phyloP scores from a whole-genome alignment of 176 grass and related monocot genomes.

The Cenchrus purpureus region DNA sequence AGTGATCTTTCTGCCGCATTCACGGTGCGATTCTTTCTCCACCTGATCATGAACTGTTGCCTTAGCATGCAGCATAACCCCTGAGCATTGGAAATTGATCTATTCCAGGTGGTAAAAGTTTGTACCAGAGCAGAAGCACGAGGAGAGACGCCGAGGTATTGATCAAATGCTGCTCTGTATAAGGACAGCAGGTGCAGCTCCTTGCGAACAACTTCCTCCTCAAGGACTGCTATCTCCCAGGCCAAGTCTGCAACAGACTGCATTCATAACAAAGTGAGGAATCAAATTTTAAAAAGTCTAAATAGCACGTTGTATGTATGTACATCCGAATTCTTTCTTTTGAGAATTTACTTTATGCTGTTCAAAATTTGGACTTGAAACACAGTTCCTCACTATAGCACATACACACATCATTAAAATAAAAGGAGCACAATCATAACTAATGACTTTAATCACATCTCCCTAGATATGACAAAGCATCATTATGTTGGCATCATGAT shows the following conservation, averaged over 20 bases:
- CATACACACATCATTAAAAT: neutral
- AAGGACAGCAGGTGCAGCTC: conserved; percentile 86
- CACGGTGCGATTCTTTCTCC: conserved; percentile 31
- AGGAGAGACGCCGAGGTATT: conserved; percentile 56
- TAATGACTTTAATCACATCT: conserved; percentile 41
- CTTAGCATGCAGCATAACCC: conserved; percentile 17
- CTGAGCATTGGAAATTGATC: conserved; percentile 16
- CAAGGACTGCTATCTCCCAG: conserved; percentile 80
- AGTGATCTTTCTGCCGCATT: conserved; percentile 28
- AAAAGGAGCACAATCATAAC: conserved; percentile 37
- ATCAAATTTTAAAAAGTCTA: neutral
- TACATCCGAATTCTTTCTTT: neutral
- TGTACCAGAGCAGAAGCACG: conserved; percentile 46
- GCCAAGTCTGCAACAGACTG: conserved; percentile 70
- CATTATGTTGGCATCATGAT: conserved; percentile 39
- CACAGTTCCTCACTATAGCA: conserved; percentile 10
- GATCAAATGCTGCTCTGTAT: conserved; percentile 80
- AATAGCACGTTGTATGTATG: neutral
- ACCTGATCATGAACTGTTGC: conserved; percentile 38
- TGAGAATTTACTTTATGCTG: neutral
- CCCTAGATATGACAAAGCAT: conserved; percentile 55
- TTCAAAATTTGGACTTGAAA: conserved; percentile 39
- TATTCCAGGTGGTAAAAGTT: conserved; percentile 23
- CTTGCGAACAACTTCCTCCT: conserved; percentile 75
- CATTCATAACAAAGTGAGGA: conserved; percentile 14